Base-by-base conservation (phyloP, 2,329 filamentous ascomycete genomes). In the Lasiodiplodia theobromae region DNA sequence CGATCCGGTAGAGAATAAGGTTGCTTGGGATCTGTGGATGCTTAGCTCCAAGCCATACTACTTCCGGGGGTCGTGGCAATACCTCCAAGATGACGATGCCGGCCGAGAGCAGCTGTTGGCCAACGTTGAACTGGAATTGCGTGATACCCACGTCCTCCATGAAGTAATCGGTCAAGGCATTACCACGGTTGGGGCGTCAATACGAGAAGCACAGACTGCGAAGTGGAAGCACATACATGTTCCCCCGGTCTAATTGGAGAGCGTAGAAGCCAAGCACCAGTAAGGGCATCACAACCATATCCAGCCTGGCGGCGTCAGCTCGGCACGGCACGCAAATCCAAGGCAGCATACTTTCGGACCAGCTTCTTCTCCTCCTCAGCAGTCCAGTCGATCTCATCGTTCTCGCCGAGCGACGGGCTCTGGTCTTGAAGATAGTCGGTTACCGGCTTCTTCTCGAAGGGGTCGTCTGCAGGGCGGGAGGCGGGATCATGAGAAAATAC, bases 121-220 rank as follows among this genome's bases (percentile, higher is more conserved):
- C 85, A 38, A 87, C 84, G 71, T 88, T 88, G 74, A 86, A 82
- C 70, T 86, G 82, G 69, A 86, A 82, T 5, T 85, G 84, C 2
- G 80, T 81, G 70, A 87, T 65, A 18, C 79, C 76, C 23, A 87
- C 79, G 71, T 87, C 85, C 23, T 80, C 73, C 54, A 85, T 82
- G 71, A 87, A 84, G 3, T 80, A 83, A 51, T 86, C 85, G 3
- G 85, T 87, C 49, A 87, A 71, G 2, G 85, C 85, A 40, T 85
- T 86, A 67, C 82, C 83, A 66, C 79, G 86, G 69, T 83, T 84
- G 47, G 69, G 62, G 2, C 34, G 56, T 65, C 51, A 68, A 40
- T 38, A 64, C 31, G 38, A 51, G 23, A 34, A 31, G 49, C 38
- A 25, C 28, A 38, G 23, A 14, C n/a, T 4, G 25, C 16, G 57